Base-by-base conservation (phyloP, 2,329 filamentous ascomycete species). In the Penicillium sp. region DNA sequence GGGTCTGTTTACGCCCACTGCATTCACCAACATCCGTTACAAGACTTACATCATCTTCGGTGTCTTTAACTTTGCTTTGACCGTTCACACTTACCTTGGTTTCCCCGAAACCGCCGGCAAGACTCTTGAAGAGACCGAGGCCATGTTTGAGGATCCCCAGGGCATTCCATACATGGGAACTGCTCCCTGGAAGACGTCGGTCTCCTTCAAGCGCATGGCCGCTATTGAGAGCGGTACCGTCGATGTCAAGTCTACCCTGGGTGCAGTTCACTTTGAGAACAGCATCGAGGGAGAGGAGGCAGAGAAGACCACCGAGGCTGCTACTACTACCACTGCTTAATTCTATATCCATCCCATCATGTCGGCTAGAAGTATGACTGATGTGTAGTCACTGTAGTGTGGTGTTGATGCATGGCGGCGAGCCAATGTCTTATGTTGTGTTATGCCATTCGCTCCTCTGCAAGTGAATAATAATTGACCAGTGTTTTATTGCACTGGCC, bases 41-140 rank as follows among this genome's bases (percentile, higher is more conserved):
- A 69, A 81, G 64, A 84, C 84, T 61, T 92, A 91, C 71, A 82
- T 91, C 70, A 79, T 93, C 61, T 93, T 93, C 66, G 89, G 81
- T 12, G 80, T 84, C 16, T 90, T 91, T 77, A 89, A 88, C 67
- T 79, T 79, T 1, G 78, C 79, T 20, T 87, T 88, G 63, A 83
- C 84, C 47, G 66, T 90, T 42, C 87, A 90, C 70, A 83, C 88
- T 67, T 81, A 82, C 68, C 77, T 91, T 61, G 70, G 79, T 16
- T 84, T 83, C 63, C 87, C 86, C 0, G 83, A 90, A 72, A 91
- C 88, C 0, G 83, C 84, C 40, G 87, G 87, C 12, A 89, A 85
- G 72, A 88, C 87, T 0, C 81, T 92, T 1, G 89, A 92, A 66
- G 88, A 92, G 67, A 86, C 91, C 70, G 87, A 89, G 62, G 83